Conservation (phyloP, 768 basidiomycete genomes). For the Mycena filopes region DNA sequence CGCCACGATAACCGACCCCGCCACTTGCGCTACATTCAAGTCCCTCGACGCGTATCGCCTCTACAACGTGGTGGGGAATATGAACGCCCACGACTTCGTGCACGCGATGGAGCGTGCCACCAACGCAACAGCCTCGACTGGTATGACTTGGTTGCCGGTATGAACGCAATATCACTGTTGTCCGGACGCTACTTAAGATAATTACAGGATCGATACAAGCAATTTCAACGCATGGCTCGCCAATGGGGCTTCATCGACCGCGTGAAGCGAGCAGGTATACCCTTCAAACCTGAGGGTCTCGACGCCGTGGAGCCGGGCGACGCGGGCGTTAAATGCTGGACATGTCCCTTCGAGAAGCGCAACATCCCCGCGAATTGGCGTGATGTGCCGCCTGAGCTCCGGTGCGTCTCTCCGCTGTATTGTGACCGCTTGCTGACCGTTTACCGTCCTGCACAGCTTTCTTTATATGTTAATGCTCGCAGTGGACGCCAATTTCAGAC, state of each 20-base stretch:
- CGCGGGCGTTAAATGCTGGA: slow-evolving; percentile 32
- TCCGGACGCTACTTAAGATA: neutral
- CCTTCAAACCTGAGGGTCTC: slow-evolving; percentile 16
- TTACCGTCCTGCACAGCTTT: neutral
- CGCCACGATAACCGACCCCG: slow-evolving; percentile 25
- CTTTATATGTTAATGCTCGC: slow-evolving; percentile 24
- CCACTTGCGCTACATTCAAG: slow-evolving; percentile 18
- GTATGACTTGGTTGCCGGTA: neutral
- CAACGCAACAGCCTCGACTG: neutral
- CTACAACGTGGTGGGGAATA: slow-evolving; percentile 24
- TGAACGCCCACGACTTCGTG: neutral
- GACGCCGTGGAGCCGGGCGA: neutral
- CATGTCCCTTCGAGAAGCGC: slow-evolving; percentile 28
- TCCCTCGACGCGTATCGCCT: slow-evolving; percentile 17
- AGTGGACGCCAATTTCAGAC: slow-evolving; percentile 35
- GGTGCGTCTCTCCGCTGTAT: neutral
- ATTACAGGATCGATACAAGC: slow-evolving; percentile 15
- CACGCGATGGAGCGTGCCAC: slow-evolving; percentile 6
- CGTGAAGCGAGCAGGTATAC: neutral
- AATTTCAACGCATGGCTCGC: slow-evolving; percentile 6
- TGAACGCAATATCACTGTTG: neutral
- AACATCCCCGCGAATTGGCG: slow-evolving; percentile 33
- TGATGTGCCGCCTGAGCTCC: neutral
- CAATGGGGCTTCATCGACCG: slow-evolving; percentile 3
- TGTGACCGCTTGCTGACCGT: neutral